Base-by-base conservation (phyloP, 805 yeast species). In the Yarrowia osloensis region DNA sequence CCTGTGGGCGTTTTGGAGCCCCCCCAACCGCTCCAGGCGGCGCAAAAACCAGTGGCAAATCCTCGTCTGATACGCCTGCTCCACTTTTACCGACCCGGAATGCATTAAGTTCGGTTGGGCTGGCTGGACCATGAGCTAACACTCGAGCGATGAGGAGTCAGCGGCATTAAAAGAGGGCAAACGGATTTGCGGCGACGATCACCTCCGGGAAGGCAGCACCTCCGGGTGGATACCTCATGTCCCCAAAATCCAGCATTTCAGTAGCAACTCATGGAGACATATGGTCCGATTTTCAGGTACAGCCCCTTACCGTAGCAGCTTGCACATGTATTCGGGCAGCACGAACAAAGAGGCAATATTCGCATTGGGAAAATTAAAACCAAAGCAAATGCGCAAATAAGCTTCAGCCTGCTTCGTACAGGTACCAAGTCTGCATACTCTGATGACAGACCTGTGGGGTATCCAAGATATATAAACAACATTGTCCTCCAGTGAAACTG, bases 361-460 rank as follows among this genome's bases (percentile, higher is more conserved):
- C 57, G 57, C 26, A 21, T 50, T 50, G 57, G 57, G 61, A 35
- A 24, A 19, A 54, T 35, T 35, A 54, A 31, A 50, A 50, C 40
- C 55, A 50, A 50, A 50, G 29, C 39, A 31, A 31, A 33, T 3
- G 39, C 33, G 26, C 55, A 22, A 33, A 50, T 50, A 50, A 50
- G 21, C 57, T 50, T 33, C 29, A 21, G 57, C 39, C 28, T 50
- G 57, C 57, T 50, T 50, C 57, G 57, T 50, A 50, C 57, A 50
- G 57, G 57, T 33, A 50, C 57, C 24, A 29, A 31, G 26, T 49
- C 55, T 49, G 55, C 55, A 49, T 19, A 49, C 55, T 29, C 55
- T 49, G 55, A 21, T 49, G 55, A 29, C 55, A 49, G 39, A 49
- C 39, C 55, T 49, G 55, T 49, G 55, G 55, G 55, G 55, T 49